phyloP scores from a whole-genome alignment of 2,329 filamentous ascomycete genomes.

The Calonectria pseudoreteaudii region DNA sequence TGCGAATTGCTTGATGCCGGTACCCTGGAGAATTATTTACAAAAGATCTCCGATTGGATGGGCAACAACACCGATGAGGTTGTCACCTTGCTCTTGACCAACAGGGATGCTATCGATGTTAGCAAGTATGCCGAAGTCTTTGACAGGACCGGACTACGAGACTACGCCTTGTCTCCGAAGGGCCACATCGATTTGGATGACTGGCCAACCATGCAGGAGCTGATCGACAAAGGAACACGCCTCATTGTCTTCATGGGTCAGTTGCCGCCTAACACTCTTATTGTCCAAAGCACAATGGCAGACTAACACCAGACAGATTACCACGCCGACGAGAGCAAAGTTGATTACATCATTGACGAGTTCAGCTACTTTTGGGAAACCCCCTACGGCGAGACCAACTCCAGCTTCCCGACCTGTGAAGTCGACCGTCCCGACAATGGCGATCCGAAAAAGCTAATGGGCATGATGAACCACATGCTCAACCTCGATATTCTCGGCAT shows the following conservation, averaged over 20 bases:
- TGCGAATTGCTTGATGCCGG: conserved; percentile 72
- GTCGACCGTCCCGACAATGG: conserved; percentile 68
- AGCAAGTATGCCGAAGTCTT: conserved; percentile 67
- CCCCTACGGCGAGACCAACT: conserved; percentile 71
- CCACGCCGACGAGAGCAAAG: conserved; percentile 58
- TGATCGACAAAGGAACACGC: conserved; percentile 73
- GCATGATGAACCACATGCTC: conserved; percentile 45
- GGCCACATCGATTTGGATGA: conserved; percentile 56
- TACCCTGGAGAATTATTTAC: conserved; percentile 65
- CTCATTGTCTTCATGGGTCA: conserved; percentile 78
- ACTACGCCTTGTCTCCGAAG: conserved; percentile 67
- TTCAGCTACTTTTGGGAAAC: conserved; percentile 80
- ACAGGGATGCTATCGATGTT: conserved; percentile 68
- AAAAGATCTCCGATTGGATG: conserved; percentile 70
- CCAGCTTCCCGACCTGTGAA: conserved; percentile 72
- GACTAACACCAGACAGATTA: conserved; percentile 64
- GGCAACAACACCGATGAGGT: conserved; percentile 70
- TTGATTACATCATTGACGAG: conserved; percentile 74
- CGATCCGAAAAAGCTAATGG: conserved; percentile 40
- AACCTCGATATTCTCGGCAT: conserved; percentile 44
- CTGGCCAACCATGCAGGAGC: conserved; percentile 76
- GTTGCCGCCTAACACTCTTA: conserved; percentile 22
- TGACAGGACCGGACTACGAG: conserved; percentile 64
- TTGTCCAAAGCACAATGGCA: background rate
- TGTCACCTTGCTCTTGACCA: conserved; percentile 72